Evolutionary conservation across 306 rosid genomes (phyloP).

Genomic region (Vigna hirtella): DNA sequence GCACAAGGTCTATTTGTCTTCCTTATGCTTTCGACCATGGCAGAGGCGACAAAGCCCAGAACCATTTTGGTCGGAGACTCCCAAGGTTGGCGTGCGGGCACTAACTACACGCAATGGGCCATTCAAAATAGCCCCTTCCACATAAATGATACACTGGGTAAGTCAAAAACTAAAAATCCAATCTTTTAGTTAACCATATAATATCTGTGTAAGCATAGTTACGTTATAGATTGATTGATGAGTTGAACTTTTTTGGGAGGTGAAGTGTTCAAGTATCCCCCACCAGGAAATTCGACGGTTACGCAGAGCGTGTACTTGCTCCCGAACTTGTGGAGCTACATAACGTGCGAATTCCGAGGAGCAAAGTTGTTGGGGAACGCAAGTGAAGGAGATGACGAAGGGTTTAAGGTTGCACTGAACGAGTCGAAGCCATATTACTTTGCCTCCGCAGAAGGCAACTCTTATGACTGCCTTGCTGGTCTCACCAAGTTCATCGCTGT

Average conservation of each 20-base stretch:
- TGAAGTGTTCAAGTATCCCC: conserved; percentile 67
- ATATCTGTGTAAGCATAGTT: too few species aligned
- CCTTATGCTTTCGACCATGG: conserved; percentile 42
- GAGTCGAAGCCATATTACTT: conserved; percentile 64
- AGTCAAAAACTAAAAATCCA: not conserved
- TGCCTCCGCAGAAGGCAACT: conserved; percentile 54
- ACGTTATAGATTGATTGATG: not conserved
- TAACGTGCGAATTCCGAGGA: conserved; percentile 53
- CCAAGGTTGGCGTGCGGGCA: conserved; percentile 70
- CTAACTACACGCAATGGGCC: conserved; percentile 76
- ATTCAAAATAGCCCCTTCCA: conserved; percentile 64
- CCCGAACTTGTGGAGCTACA: conserved; percentile 58
- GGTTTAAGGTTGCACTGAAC: conserved; percentile 52
- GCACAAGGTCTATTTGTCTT: conserved; percentile 22
- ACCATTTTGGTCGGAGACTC: conserved; percentile 69
- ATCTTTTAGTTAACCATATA: too few species aligned
- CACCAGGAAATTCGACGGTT: conserved; percentile 32
- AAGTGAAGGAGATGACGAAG: conserved; percentile 52
- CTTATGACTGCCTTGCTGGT: conserved; percentile 64
- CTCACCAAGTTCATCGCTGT: conserved; percentile 54
- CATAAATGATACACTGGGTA: conserved; percentile 60
- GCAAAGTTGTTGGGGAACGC: conserved; percentile 57
- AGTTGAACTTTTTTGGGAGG: not conserved
- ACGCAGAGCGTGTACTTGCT: conserved; percentile 58
- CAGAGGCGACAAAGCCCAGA: conserved; percentile 45